Base-by-base conservation (phyloP, 371 early-diverging fungal genomes). In the Mucor lusitanicus region DNA sequence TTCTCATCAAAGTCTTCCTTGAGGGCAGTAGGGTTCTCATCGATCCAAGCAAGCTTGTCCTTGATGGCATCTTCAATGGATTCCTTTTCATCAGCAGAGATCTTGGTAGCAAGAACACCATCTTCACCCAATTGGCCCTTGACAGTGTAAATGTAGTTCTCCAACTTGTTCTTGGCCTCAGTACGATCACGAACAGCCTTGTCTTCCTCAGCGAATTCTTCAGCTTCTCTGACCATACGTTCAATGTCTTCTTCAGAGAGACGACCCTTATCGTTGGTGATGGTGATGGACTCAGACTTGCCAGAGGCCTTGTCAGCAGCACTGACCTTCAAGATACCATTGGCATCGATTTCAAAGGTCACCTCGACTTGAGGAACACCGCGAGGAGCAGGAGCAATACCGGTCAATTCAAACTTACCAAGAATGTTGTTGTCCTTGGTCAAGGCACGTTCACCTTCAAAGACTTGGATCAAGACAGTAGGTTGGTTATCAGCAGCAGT, bases 401-500 rank as follows among this genome's bases (percentile, higher is more conserved):
- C 88, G 58, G 80, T 87, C 68, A 99, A 89, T 82, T 96, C 94
- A 84, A 99, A 94, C 84, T 96, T 92, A 74, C 99, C 99, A 70
- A 99, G 90, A 65, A 91, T 87, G 87, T 97, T 96, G 92, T 99
- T 99, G 85, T 98, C 95, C 82, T 89, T 90, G 73, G 93, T 94
- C 80, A 97, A 88, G 81, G 94, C 91, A 84, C 98, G 93, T 87
- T 99, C 99, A 81, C 99, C 99, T 87, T 99, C 98, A 85, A 87
- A 99, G 65, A 99, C 95, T 79, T 91, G 93, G 79, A 99, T 97
- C 77, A 95, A 92, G 69, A 99, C 99, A 62, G 95, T 93, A 68
- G 96, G 94, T 81, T 99, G 99, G 74, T 95, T 95, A 80, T 99
- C 99, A 69, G 97, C 98, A 53, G 98, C 97, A 63, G 99, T 99